Evolutionary conservation across 2,329 filamentous ascomycete species (phyloP).

Genomic region (Cytospora schulzeri): DNA sequence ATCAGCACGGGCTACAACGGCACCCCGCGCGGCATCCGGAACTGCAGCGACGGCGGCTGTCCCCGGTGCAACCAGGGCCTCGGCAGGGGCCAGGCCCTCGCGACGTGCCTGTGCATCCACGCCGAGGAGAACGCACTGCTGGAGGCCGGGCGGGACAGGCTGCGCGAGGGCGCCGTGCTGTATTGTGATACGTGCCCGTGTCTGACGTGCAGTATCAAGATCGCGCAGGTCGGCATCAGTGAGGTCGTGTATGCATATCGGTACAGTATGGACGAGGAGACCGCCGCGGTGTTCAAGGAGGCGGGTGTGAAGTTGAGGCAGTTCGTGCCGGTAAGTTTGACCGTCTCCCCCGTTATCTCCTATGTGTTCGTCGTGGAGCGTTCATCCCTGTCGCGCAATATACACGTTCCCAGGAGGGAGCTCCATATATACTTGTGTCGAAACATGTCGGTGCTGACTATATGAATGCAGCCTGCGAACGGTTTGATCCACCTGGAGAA

Average conservation of each 20-base stretch:
- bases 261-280: slow-evolving; percentile 91
- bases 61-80: slow-evolving; percentile 78
- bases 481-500: slow-evolving; percentile 65
- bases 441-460: slow-evolving; percentile 8
- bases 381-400: not conserved
- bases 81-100: slow-evolving; percentile 70
- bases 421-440: not conserved
- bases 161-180: slow-evolving; percentile 77
- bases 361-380: slow-evolving; percentile 5
- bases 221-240: slow-evolving; percentile 90
- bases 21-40: slow-evolving; percentile 84
- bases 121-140: slow-evolving; percentile 96
- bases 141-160: slow-evolving; percentile 89
- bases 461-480: slow-evolving; percentile 56
- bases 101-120: slow-evolving; percentile 94
- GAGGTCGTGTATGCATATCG: slow-evolving; percentile 94
- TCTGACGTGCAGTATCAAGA: slow-evolving; percentile 97
- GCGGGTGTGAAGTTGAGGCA: slow-evolving; percentile 85
- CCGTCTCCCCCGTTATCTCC: not conserved
- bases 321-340: slow-evolving; percentile 73
- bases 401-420: not conserved
- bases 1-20: slow-evolving; percentile 97
- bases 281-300: slow-evolving; percentile 78
- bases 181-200: slow-evolving; percentile 98
- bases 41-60: slow-evolving; percentile 94